Percentiles rank a stretch among this genome's conserved stretches.
These are phyloP conservation scores for Sanguinoderma infundibulare DNA, from an alignment of 1,284 basidiomycete species.

Conservation along the genomic window DNA sequence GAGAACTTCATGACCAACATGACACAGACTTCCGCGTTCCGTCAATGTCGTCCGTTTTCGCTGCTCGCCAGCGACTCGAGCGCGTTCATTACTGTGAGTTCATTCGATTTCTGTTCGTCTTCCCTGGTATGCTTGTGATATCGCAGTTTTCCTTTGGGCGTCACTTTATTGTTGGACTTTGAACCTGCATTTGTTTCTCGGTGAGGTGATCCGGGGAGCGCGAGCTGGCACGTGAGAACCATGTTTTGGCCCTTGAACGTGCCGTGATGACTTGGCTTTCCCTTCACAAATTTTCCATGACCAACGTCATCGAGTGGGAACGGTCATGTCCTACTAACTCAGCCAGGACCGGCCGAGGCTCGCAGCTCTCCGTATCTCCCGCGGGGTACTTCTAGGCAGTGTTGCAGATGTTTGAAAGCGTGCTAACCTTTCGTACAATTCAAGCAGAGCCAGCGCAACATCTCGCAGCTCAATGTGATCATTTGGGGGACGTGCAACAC, in stretches of 20 bases:
- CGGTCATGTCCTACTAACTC: no score
- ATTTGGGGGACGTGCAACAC: slow-evolving; percentile 83
- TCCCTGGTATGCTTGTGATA: neutral
- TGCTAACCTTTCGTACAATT: slow-evolving; percentile 15
- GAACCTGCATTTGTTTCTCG: slow-evolving; percentile 6
- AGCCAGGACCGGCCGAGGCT: no score
- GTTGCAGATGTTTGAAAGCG: no score
- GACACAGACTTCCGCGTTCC: slow-evolving; percentile 63
- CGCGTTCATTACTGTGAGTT: slow-evolving; percentile 59
- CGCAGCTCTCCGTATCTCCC: neutral
- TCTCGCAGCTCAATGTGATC: slow-evolving; percentile 66
- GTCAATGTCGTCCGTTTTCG: slow-evolving; percentile 76
- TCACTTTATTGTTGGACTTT: no score
- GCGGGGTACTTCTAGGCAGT: no score
- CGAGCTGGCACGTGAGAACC: no score
- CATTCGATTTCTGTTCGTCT: slow-evolving; percentile 15
- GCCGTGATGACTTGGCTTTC: no score
- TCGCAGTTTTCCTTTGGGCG: neutral
- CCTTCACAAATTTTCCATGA: no score
- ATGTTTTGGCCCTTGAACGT: no score
- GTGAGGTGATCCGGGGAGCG: slow-evolving; percentile 1
- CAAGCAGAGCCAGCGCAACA: slow-evolving; percentile 64
- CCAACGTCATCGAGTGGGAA: no score
- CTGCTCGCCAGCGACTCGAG: slow-evolving; percentile 64
- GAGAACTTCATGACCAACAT: slow-evolving; percentile 75